Evolutionary conservation across 2,329 filamentous ascomycete genomes (phyloP), one percentile per base, ranked within the genome.

Genomic region (Beauveria bassiana): DNA sequence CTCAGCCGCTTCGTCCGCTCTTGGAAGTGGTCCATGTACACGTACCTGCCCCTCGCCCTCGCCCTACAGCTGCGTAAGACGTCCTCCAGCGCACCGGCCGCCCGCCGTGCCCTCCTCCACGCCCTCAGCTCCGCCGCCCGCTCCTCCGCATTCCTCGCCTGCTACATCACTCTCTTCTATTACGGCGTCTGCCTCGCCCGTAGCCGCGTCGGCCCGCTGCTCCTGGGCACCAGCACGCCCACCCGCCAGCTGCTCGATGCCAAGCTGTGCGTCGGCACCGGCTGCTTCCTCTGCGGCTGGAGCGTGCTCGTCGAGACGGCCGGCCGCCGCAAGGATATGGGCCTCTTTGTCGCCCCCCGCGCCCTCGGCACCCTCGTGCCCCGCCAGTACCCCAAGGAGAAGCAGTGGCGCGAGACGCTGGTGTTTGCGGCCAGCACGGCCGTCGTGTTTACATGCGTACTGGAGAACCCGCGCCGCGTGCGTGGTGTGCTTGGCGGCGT

Each of bases 141-240:
- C 38, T 93, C 89, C 5, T 92, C 90, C 0, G 81, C 87, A 1
- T 95, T 96, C 71, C 80, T 96, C 1, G 90, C 86, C 3, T 77
- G 85, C 0, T 96, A 93, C 72, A 88, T 96, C 65, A 79, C 85
- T 1, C 76, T 92, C 12, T 95, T 93, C 72, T 96, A 93, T 76
- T 96, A 96, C 71, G 86, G 88, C 31, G 88, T 96, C 3, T 96
- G 91, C 70, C 83, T 96, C 0, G 80, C 85, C 6, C 84, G 91
- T 50, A 92, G 87, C 1, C 81, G 89, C 12, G 64, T 95, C 7
- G 91, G 91, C 0, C 91, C 91, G 0, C 82, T 71, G 40, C 24
- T 93, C 14, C 75, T 93, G 26, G 82, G 84, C n/a, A 77, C 70
- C 20, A 79, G 84, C 63, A 72, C 72, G 0, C 66, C 71, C 1